Evolutionary conservation across 441 rosid species (phyloP).

Genomic region (Adansonia gregorii): DNA sequence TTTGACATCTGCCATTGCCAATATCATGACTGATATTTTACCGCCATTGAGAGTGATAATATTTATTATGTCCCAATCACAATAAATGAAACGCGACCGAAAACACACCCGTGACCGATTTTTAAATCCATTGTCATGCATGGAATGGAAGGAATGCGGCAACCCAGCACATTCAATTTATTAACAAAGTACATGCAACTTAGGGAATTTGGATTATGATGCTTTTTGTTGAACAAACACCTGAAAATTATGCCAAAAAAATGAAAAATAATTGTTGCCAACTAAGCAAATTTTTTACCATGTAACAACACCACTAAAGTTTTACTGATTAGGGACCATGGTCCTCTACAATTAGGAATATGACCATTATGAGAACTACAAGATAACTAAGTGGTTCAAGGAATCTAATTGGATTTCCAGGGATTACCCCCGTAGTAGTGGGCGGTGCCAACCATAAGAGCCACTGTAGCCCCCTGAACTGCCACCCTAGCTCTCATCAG

Average conservation of each 20-base stretch:
- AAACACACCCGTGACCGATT: too few relatives aligned
- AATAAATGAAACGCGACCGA: too few relatives aligned
- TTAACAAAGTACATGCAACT: neutral
- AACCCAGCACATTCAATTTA: neutral
- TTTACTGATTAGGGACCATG: neutral
- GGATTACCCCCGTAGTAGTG: constrained; percentile 87
- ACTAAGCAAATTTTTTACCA: too few relatives aligned
- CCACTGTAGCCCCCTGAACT: constrained; percentile 96
- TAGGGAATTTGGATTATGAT: neutral
- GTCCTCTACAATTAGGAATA: neutral
- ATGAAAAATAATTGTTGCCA: neutral
- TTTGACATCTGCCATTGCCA: too few relatives aligned
- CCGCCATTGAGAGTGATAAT: too few relatives aligned
- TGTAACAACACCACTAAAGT: neutral
- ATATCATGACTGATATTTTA: too few relatives aligned
- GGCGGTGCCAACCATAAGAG: constrained; percentile 93
- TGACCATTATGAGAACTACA: neutral
- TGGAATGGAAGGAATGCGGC: neutral
- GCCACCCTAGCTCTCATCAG: constrained; percentile 96
- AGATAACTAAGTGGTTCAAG: neutral
- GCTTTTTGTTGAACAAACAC: constrained; percentile 4
- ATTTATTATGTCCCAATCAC: neutral
- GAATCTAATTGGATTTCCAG: constrained; percentile 53
- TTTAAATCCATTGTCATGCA: neutral
- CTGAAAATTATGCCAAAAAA: neutral